Evolutionary conservation across 139 green algal genomes (phyloP).

Genomic region (Micromonas pusilla): DNA sequence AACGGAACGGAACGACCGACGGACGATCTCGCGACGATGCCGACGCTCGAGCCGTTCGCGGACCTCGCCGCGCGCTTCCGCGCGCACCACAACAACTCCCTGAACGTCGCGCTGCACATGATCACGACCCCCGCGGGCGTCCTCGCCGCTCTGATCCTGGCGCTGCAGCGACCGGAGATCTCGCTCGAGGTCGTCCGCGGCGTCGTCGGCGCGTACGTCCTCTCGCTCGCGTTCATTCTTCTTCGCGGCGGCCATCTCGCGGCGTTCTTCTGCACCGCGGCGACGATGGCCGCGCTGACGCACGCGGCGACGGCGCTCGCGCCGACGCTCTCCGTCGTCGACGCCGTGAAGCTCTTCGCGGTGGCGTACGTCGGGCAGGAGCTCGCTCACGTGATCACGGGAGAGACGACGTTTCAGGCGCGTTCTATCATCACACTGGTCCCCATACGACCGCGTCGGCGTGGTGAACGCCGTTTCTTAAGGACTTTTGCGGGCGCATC

Average conservation of each 20-base stretch:
- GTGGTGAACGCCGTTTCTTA: no score
- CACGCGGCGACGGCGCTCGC: neutral
- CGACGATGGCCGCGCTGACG: neutral
- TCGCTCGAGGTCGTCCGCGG: neutral
- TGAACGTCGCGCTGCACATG: constrained; percentile 36
- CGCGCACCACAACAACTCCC: constrained; percentile 22
- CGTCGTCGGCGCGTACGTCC: neutral
- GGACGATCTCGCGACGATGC: no score
- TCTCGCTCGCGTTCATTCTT: neutral
- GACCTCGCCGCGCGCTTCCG: constrained; percentile 13
- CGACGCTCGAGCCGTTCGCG: no score
- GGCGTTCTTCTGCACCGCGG: neutral
- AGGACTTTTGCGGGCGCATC: no score
- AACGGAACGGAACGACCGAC: no score
- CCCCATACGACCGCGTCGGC: no score
- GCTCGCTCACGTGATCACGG: constrained; percentile 28
- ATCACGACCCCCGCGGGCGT: constrained; percentile 22
- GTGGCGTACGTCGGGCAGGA: constrained; percentile 28
- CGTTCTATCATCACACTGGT: no score
- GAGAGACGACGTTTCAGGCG: constrained; percentile 32
- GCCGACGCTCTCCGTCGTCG: neutral
- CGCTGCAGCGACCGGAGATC: neutral
- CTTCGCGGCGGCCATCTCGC: neutral
- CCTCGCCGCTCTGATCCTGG: neutral
- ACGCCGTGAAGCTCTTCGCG: neutral